Evolutionary conservation across 139 green algal genomes (phyloP), one percentile per base, ranked within the genome.

Genomic region (Chloropicon primus): DNA sequence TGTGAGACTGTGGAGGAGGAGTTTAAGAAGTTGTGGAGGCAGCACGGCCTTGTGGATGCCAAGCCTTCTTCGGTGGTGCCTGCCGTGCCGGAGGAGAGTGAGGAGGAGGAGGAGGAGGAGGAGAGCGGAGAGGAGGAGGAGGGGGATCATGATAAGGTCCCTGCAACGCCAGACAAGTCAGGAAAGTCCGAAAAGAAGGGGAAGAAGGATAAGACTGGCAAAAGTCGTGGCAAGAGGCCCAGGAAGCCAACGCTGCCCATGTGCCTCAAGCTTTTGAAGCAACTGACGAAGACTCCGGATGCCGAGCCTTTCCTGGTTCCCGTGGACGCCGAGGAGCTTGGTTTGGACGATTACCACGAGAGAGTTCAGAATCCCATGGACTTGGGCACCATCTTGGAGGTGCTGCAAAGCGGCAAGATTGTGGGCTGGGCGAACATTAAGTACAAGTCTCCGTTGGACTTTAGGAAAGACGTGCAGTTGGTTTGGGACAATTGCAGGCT

Each of bases 271-370:
- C 41, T 62, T 5, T 17, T 62, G 41, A 62, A 62, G 41, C 41
- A n/a, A 17, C 41, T 62, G 41, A 62, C 17, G 41, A 62, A 62
- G 41, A 62, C 17, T 62, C 41, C 41, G 10, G 41, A 62, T 5
- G 88, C 91, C 1, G 95, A 83, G 77, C 88, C 90, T 1, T 97
- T 97, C 86, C 88, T 89, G 73, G 81, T 28, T 0, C 92, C 93
- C 0, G 93, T 97, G 29, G 93, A 97, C 79, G 80, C 81, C 23
- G 0, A 77, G 22, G 2, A 76, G 80, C 72, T 97, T 87, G 79
- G 79, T 17, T 80, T 87, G 27, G 53, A 77, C 21, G 89, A 94
- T 83, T 97, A 97, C 82, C 74, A 77, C 2, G 77, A 81, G 23
- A 77, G 89, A 5, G 78, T 96, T 2, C 29, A 74, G 2, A 23